Conservation (phyloP, 2,329 filamentous ascomycete species). For the Diaporthe amygdali region DNA sequence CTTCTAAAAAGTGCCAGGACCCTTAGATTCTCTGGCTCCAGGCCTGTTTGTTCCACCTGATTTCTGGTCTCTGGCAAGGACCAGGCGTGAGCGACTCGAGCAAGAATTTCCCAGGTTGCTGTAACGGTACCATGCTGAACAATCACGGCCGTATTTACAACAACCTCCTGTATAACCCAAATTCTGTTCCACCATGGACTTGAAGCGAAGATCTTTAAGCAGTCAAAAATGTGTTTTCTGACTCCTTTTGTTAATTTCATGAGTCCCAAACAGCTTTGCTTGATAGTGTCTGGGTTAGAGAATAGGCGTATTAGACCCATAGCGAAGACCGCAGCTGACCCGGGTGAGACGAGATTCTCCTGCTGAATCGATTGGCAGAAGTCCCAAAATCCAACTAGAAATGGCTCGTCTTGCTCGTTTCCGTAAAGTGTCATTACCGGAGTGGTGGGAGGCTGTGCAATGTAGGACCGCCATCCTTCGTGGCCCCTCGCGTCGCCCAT, state of each 20-base stretch:
- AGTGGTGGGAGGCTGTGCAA: background rate
- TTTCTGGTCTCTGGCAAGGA: background rate
- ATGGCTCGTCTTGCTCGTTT: background rate
- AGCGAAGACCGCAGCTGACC: background rate
- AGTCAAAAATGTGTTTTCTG: conserved; percentile 14
- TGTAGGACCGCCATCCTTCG: background rate
- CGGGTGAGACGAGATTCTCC: background rate
- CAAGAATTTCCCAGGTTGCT: background rate
- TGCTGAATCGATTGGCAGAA: background rate
- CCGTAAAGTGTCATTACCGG: background rate
- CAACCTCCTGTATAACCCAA: conserved; percentile 2
- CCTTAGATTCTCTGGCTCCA: conserved; percentile 6
- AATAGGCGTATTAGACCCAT: background rate
- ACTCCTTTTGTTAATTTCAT: background rate
- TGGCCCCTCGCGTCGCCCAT: conserved; percentile 2
- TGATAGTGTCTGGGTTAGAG: background rate
- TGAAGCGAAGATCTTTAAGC: background rate
- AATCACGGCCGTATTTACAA: background rate
- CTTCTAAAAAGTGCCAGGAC: background rate
- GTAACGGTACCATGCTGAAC: background rate
- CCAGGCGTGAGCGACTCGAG: background rate
- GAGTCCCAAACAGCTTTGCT: background rate
- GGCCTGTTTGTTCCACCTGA: background rate
- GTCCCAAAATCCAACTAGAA: background rate
- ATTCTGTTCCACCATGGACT: conserved; percentile 17